Evolutionary conservation across 176 grass and related monocot species (phyloP).

Genomic region (Pontederia crassipes): DNA sequence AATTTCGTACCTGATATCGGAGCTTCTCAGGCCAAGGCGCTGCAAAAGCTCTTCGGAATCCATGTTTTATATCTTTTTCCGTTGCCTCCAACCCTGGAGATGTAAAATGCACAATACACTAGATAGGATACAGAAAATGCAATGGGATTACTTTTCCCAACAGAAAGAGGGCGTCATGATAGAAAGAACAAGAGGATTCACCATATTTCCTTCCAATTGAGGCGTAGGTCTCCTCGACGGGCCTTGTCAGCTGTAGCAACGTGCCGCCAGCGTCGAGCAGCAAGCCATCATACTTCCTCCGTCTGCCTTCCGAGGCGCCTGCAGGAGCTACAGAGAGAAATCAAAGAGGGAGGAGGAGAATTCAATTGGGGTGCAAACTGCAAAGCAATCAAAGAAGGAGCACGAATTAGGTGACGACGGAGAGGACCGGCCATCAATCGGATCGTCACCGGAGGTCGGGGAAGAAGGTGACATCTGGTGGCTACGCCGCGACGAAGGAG

Average conservation of each 20-base stretch:
- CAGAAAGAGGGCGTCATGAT: background rate
- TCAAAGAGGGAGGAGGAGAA: background rate
- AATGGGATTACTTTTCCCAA: background rate
- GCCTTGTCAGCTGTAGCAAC: slow-evolving; percentile 61
- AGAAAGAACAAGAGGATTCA: background rate
- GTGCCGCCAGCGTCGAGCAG: slow-evolving; percentile 78
- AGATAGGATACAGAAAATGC: background rate
- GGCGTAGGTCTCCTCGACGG: slow-evolving; percentile 58
- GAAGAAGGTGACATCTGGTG: background rate
- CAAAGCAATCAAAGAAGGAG: background rate
- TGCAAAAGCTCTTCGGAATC: slow-evolving; percentile 67
- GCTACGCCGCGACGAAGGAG: background rate
- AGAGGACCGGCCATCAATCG: background rate
- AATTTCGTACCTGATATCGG: slow-evolving; percentile 52
- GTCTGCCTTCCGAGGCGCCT: background rate
- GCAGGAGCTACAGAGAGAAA: slow-evolving; percentile 5
- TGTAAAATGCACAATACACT: background rate
- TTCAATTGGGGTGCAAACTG: background rate
- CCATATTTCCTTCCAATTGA: slow-evolving; percentile 63
- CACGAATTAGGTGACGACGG: background rate
- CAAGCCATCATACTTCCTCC: slow-evolving; percentile 43
- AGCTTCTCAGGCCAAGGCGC: slow-evolving; percentile 85
- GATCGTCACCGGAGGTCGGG: background rate
- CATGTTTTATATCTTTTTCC: slow-evolving; percentile 51
- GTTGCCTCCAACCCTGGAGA: slow-evolving; percentile 34